Percentiles rank a stretch among this genome's conserved stretches.
Conservation (phyloP, 75 land plant genomes). For the Azolla pinnata region DNA sequence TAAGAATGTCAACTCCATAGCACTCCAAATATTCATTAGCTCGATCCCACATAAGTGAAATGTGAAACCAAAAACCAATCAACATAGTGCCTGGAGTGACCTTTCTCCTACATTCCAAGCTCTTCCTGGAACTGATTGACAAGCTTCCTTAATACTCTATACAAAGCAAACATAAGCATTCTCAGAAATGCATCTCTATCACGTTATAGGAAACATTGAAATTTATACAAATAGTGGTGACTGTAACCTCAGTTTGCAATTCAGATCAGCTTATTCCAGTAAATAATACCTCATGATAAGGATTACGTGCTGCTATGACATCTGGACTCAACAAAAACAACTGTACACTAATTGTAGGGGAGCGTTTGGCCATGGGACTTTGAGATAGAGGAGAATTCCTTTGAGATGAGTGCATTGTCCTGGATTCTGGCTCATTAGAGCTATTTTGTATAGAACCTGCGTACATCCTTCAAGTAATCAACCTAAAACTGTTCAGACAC, state of each 20-base stretch:
- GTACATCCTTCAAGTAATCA: slow-evolving; percentile 1
- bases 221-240: neutral
- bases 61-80: too few relatives aligned
- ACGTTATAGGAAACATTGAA: neutral
- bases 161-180: neutral
- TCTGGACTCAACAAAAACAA: slow-evolving; percentile 14
- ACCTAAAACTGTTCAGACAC: neutral
- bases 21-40: too few relatives aligned
- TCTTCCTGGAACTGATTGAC: slow-evolving; percentile 31
- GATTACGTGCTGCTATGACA: slow-evolving; percentile 24
- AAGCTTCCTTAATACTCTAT: slow-evolving; percentile 29
- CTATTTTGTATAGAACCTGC: neutral
- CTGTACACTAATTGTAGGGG: slow-evolving; percentile 10
- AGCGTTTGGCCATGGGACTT: neutral
- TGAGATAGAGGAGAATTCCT: slow-evolving; percentile 3
- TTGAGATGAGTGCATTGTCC: neutral
- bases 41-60: too few relatives aligned
- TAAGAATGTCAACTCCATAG: slow-evolving; percentile 3
- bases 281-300: slow-evolving; percentile 21
- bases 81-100: slow-evolving; percentile 6
- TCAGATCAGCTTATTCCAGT: neutral
- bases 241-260: neutral
- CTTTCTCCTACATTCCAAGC: slow-evolving; percentile 31
- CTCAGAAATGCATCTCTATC: neutral
- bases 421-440: neutral